phyloP scores from a whole-genome alignment of 345 rosid species.

The Populus ilicifolia region DNA sequence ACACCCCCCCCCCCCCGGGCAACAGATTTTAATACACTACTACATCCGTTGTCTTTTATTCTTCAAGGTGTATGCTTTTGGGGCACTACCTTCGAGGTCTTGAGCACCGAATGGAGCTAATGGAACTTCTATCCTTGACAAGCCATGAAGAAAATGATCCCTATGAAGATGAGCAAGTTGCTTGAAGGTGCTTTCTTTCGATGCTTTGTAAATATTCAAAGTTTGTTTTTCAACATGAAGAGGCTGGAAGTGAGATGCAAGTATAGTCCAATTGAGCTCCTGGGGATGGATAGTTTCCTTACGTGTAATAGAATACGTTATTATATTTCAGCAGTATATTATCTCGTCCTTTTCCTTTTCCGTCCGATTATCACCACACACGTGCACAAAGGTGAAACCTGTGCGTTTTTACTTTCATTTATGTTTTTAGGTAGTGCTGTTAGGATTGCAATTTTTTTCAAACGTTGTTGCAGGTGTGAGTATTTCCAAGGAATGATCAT shows the following conservation, averaged over 20 bases:
- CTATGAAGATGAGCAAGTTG: conserved; percentile 30
- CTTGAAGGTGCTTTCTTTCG: conserved; percentile 20
- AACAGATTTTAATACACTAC: background rate
- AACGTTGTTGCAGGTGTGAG: background rate
- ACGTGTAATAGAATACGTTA: conserved; percentile 20
- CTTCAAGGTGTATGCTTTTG: conserved; percentile 78
- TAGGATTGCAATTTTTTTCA: background rate
- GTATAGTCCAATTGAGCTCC: background rate
- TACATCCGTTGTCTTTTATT: background rate
- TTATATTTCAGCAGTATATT: background rate
- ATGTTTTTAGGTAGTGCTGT: background rate
- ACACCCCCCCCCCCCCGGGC: background rate
- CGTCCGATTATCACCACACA: background rate
- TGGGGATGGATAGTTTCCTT: conserved; percentile 17
- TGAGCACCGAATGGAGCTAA: conserved; percentile 79
- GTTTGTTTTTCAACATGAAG: conserved; percentile 16
- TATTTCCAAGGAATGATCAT: background rate
- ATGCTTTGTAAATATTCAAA: conserved; percentile 25
- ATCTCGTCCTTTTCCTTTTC: background rate
- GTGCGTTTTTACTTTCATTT: background rate
- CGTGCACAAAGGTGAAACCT: background rate
- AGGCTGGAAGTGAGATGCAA: conserved; percentile 16
- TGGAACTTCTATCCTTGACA: conserved; percentile 61
- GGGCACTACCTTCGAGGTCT: conserved; percentile 92
- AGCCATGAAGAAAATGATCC: conserved; percentile 38